Conservation (phyloP, 2,329 filamentous ascomycete genomes). For the Gaeumannomyces sp. region DNA sequence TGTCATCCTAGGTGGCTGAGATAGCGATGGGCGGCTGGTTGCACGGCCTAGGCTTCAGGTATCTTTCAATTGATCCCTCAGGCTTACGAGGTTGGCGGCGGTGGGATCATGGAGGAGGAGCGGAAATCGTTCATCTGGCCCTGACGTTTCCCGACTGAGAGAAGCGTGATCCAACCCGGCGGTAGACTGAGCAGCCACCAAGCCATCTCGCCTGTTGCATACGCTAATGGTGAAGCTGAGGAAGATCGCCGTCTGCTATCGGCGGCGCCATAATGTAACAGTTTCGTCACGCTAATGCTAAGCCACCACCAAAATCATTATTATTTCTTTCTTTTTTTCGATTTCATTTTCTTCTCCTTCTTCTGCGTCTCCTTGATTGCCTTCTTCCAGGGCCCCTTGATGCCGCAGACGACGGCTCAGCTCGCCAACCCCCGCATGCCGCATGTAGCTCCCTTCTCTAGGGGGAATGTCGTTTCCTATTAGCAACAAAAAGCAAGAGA, state of each 20-base stretch:
- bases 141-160: background rate
- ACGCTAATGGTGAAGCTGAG: background rate
- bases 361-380: background rate
- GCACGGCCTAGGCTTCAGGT: background rate
- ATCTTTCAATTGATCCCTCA: background rate
- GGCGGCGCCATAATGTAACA: background rate
- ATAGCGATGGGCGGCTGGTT: background rate
- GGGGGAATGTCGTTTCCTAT: background rate
- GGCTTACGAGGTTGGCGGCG: background rate
- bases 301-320: background rate
- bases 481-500: background rate
- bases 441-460: background rate
- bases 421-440: background rate
- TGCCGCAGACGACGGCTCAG: background rate
- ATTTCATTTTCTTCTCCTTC: background rate
- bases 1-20: background rate
- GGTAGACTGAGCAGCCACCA: background rate
- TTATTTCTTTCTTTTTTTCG: background rate
- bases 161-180: background rate
- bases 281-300: background rate
- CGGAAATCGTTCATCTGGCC: background rate
- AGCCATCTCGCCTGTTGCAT: background rate
- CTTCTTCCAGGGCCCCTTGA: background rate
- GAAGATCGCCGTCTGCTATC: background rate
- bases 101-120: background rate